Base-by-base conservation (phyloP, 805 yeast genomes). In the Wickerhamiella allomyrinae region DNA sequence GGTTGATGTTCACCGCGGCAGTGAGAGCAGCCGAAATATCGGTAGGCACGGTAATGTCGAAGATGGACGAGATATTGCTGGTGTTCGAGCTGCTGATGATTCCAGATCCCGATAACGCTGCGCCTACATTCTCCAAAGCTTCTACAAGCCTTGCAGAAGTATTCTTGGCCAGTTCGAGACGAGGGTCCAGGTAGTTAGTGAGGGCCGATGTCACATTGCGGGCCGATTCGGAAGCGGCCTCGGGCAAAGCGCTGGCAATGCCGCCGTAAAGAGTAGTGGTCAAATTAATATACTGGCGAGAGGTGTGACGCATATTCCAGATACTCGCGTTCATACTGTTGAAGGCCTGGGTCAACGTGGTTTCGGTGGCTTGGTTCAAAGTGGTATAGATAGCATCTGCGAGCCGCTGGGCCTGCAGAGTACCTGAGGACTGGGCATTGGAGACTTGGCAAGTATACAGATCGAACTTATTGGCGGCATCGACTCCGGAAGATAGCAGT, bases 261-360 rank as follows among this genome's bases (percentile, higher is more conserved):
- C 34, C 34, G 13, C 29, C 36, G 33, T 50, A 50, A 21, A 41
- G 20, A 8, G 38, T 38, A 3, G 47, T 34, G 20, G 42, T 13
- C 7, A 41, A 20, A 4, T 36, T 29, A 13, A 44, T 37, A 20
- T 42, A 48, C 11, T 29, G 19, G 15, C 15, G 8, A 13, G 20
- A 4, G 2, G 33, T 13, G 11, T 37, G 39, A 13, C 29, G 33
- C 34, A 44, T 15, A 17, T 47, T 47, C 47, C 48, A 47, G 7
- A 45, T 34, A 10, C 44, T 45, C 19, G 46, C 45, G 34, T 44
- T 50, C 36, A 44, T n/a, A 24, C 46, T 25, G 21, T 34, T 34
- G 25, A 43, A 9, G 2, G 42, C 13, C 27, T 42, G 43, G 6
- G 14, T 15, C 17, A 23, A 41, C 19, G 36, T 15, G 14, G 34